Conservation (phyloP, 768 basidiomycete genomes). For the Tylopilus balloui region DNA sequence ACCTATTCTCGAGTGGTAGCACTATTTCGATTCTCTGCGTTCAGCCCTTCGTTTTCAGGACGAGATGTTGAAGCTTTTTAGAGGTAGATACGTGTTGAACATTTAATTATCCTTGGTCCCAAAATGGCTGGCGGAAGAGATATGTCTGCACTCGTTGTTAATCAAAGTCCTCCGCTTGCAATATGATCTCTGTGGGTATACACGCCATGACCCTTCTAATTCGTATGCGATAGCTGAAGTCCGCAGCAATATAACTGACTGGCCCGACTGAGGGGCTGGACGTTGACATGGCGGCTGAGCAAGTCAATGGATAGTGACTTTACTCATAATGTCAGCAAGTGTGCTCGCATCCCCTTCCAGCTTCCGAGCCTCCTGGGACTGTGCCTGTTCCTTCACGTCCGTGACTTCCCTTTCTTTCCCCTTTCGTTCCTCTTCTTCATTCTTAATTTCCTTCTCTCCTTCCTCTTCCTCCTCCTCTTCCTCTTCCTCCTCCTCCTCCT, state of each 20-base stretch:
- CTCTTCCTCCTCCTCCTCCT: slow-evolving; percentile 72
- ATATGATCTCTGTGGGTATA: slow-evolving; percentile 26
- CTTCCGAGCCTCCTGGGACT: slow-evolving; percentile 23
- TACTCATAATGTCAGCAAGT: slow-evolving; percentile 63
- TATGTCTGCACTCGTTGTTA: neutral
- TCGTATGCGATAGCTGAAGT: slow-evolving; percentile 4
- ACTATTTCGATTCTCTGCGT: neutral
- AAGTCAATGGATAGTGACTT: slow-evolving; percentile 47
- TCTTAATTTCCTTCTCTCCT: slow-evolving; percentile 32
- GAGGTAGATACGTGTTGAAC: neutral
- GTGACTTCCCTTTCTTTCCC: slow-evolving; percentile 21
- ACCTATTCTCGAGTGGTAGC: neutral
- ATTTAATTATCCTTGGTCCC: slow-evolving; percentile 1
- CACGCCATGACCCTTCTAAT: slow-evolving; percentile 4
- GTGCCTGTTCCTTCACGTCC: slow-evolving; percentile 19
- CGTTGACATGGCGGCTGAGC: neutral
- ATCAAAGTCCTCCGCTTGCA: slow-evolving; percentile 1
- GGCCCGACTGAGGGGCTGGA: neutral
- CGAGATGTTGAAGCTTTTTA: neutral
- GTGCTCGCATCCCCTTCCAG: slow-evolving; percentile 43
- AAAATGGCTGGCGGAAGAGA: neutral
- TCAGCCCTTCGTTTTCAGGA: neutral
- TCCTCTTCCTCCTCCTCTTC: slow-evolving; percentile 51
- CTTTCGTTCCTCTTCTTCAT: neutral
- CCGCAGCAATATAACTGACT: neutral